Evolutionary conservation across 2,329 filamentous ascomycete genomes (phyloP), one percentile per base, ranked within the genome.

Genomic region (Paradendryphiella salina): DNA sequence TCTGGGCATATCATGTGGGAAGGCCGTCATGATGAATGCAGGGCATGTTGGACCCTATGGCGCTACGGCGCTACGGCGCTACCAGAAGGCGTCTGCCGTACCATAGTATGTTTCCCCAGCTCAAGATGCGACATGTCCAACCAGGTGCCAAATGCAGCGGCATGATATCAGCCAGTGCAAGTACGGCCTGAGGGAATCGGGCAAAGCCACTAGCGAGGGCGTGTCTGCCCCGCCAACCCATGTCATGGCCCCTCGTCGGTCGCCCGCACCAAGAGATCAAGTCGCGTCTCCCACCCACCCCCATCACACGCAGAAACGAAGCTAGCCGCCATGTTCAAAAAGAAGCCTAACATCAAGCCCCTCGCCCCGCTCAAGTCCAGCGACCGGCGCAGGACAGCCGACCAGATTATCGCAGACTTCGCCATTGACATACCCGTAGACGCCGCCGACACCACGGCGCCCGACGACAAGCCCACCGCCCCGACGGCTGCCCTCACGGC

Each of bases 261-360:
- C 23, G 23, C 23, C 23, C 23, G 23, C 23, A 26, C 10, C 23
- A 26, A 26, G 10, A 26, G 23, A 10, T 26, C 14, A 18, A 18
- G 23, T n/a, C 38, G 18, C 5, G 10, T 13, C 9, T 2, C 23
- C 15, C 38, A 14, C 38, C n/a, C 23, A 11, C 15, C 26, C 14
- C 39, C n/a, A 15, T 13, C 28, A 35, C 40, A 45, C 18, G 31
- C 40, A 26, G 28, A 18, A 4, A 26, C 7, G 1, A 9, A 26
- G 8, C n/a, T 20, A 15, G 4, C 41, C 62, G 61, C 29, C 50
- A 85, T 85, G 82, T 85, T 85, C 73, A 85, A 85, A 67, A 85
- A 85, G 71, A 85, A 84, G 71, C 82, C 82, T 13, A 81, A 78
- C 38, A 82, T 88, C 75, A 88, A 88, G 75, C 82, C 85, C 14